Conservation (phyloP, 2,329 filamentous ascomycete genomes). For the Cladorrhinum sp. region DNA sequence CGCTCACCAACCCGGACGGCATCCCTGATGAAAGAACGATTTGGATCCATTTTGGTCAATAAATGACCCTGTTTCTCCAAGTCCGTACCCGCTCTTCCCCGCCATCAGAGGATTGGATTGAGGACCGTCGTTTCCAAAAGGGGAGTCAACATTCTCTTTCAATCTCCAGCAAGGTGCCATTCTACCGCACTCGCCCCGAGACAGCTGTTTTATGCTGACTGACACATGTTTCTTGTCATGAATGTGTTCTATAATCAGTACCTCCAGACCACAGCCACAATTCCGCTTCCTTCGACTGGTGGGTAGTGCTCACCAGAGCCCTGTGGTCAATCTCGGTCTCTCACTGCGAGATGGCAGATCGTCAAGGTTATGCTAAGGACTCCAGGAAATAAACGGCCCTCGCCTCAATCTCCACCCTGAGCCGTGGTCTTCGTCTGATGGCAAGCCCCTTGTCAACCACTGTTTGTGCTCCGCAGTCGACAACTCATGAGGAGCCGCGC, state of each 20-base stretch:
- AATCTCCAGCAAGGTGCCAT: constrained; percentile 1
- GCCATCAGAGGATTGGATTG: constrained; percentile 4
- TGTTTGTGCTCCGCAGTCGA: constrained; percentile 5
- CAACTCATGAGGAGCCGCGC: constrained; percentile 9
- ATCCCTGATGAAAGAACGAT: constrained; percentile 1
- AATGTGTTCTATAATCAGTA: neutral
- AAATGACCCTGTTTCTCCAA: constrained; percentile 17
- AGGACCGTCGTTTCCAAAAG: constrained; percentile 3
- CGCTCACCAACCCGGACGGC: constrained; percentile 1
- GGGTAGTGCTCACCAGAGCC: neutral
- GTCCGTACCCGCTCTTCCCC: constrained; percentile 13
- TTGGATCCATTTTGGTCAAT: constrained; percentile 1
- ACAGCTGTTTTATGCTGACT: neutral
- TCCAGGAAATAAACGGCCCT: constrained; percentile 6
- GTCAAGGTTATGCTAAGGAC: constrained; percentile 11
- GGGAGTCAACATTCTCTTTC: constrained; percentile 1
- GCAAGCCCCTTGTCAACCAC: constrained; percentile 3
- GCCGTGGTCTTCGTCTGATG: constrained; percentile 8
- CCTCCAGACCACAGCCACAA: neutral
- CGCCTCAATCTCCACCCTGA: constrained; percentile 11
- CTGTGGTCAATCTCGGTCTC: neutral
- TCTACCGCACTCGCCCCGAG: neutral
- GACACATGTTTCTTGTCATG: neutral
- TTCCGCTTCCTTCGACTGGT: neutral
- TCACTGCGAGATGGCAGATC: constrained; percentile 1